Conservation (phyloP, 2,329 filamentous ascomycete genomes). For the Nemania serpens region DNA sequence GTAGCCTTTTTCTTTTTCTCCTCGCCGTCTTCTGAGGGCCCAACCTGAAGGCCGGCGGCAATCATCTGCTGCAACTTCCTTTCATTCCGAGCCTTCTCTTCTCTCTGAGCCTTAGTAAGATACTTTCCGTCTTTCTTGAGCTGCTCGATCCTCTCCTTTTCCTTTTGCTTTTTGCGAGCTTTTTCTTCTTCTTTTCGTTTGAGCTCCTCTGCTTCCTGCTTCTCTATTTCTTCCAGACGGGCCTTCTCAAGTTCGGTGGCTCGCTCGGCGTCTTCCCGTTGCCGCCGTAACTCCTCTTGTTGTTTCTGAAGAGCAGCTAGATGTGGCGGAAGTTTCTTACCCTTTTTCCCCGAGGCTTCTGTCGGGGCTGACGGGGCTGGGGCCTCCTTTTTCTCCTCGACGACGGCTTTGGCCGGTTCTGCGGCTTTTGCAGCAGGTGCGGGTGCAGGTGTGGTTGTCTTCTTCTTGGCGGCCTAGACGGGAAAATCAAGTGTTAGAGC, state of each 20-base stretch:
- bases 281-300: slow-evolving; percentile 74
- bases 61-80: slow-evolving; percentile 85
- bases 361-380: slow-evolving; percentile 47
- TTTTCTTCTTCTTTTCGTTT: slow-evolving; percentile 74
- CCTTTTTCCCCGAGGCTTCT: slow-evolving; percentile 68
- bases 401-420: slow-evolving; percentile 58
- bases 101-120: slow-evolving; percentile 82
- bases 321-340: slow-evolving; percentile 84
- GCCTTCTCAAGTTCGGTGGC: slow-evolving; percentile 66
- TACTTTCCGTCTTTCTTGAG: slow-evolving; percentile 88
- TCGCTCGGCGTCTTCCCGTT: slow-evolving; percentile 66
- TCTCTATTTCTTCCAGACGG: slow-evolving; percentile 68
- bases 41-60: slow-evolving; percentile 75
- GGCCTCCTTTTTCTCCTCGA: slow-evolving; percentile 55
- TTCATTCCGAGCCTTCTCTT: slow-evolving; percentile 79
- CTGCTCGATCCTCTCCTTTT: slow-evolving; percentile 85
- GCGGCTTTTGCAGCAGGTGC: slow-evolving; percentile 55
- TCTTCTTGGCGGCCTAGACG: slow-evolving; percentile 80
- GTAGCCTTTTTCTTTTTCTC: slow-evolving; percentile 77
- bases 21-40: slow-evolving; percentile 58
- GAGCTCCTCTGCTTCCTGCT: slow-evolving; percentile 66
- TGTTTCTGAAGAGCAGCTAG: slow-evolving; percentile 78
- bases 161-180: slow-evolving; percentile 80
- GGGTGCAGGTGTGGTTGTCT: slow-evolving; percentile 51
- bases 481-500: background rate